Evolutionary conservation across 345 rosid species (phyloP), one percentile per base, ranked within the genome.

Genomic region (Viola odorata): DNA sequence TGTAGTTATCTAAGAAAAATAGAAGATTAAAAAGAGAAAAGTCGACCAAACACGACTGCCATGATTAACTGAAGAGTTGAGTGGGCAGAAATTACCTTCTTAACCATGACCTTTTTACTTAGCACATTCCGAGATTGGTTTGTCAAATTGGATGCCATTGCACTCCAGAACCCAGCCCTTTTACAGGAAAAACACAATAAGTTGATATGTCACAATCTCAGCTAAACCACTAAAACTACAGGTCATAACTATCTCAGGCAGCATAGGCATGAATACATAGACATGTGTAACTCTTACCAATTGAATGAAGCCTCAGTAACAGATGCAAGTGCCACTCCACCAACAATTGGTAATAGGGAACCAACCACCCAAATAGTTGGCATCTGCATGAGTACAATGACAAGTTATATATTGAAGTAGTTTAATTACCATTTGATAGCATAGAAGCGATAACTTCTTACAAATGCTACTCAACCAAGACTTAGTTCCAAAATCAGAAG

Each of bases 271-370:
- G 8, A 15, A 40, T 1, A 36, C 32, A 11, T 5, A 47, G 15
- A 23, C 37, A 53, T 44, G 16, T 12, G 36, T 3, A 45, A 17
- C 54, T 40, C 77, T 69, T 73, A 90, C 99, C 99, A 94, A 73
- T 94, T 94, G 62, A 94, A 94, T 53, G 99, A 90, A 51, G 80
- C 91, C 80, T 94, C 97, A 12, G 96, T 87, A 7, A 81, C 77
- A 44, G 99, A 94, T 62, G 99, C 99, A 73, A 94, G 89, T 5
- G 80, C 96, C 64, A 94, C 99, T 37, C 99, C 99, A 63, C 99
- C 91, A 77, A 85, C 94, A 67, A 94, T 88, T 36, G 97, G 99
- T 40, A 94, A 0, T 57, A 94, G 86, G 69, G 99, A 86, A 81
- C 75, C 77, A 61, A 94, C 82, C n/a, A 94, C 95, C 97, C 90